Evolutionary conservation across 345 rosid genomes (phyloP).

Genomic region (Gossypium turneri): DNA sequence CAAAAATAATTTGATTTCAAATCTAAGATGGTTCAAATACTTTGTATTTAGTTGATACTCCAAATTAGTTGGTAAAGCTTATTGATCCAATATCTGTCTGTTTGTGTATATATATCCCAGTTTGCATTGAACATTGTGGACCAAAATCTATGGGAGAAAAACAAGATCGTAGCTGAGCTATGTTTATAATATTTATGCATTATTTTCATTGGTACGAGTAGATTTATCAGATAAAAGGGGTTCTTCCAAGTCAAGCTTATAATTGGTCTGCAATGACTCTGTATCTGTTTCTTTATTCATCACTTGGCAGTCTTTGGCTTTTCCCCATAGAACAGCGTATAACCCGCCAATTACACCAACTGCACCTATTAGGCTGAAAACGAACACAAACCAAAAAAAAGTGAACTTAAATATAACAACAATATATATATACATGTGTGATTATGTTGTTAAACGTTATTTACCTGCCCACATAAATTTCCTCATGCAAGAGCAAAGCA

Average conservation of each 20-base stretch:
- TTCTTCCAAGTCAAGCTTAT: slow-evolving; percentile 30
- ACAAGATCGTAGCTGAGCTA: not conserved
- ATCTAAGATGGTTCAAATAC: too few relatives aligned
- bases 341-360: slow-evolving; percentile 41
- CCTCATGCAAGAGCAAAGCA: slow-evolving; percentile 48
- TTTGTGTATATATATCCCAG: not conserved
- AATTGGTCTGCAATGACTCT: slow-evolving; percentile 14
- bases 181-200: not conserved
- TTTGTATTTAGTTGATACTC: too few relatives aligned
- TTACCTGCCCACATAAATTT: slow-evolving; percentile 51
- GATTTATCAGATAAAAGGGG: slow-evolving; percentile 36
- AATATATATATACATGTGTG: not conserved
- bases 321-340: slow-evolving; percentile 66
- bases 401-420: not conserved
- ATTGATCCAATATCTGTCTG: too few relatives aligned
- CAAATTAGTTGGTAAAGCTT: too few relatives aligned
- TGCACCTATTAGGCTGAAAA: slow-evolving; percentile 51
- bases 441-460: not conserved
- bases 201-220: not conserved
- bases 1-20: not conserved
- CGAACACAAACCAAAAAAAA: not conserved
- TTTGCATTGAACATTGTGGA: not conserved
- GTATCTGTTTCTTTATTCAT: slow-evolving; percentile 17
- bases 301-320: slow-evolving; percentile 41
- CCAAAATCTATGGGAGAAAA: not conserved